These are phyloP conservation scores for Arthrobotrys sphaeroides DNA, from an alignment of 2,329 filamentous ascomycete genomes.

Conservation along the genomic window DNA sequence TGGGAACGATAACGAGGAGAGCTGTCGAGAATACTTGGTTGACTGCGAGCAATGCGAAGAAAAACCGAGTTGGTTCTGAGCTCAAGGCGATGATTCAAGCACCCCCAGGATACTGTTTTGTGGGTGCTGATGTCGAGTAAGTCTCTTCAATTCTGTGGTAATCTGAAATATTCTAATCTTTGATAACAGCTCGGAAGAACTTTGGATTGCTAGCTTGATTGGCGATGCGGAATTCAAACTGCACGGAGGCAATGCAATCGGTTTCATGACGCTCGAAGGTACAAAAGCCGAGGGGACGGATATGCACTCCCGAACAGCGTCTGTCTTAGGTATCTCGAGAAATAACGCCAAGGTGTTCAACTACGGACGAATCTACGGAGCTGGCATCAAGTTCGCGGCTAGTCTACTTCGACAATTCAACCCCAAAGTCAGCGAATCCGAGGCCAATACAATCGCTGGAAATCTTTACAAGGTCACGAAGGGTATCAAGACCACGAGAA, in stretches of 20 bases:
- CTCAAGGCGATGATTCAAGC: constrained; percentile 96
- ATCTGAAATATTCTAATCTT: not conserved
- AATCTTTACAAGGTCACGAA: constrained; percentile 90
- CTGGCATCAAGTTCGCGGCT: constrained; percentile 89
- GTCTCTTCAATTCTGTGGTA: not conserved
- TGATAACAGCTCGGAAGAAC: constrained; percentile 76
- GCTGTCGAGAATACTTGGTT: constrained; percentile 99
- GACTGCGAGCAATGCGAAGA: constrained; percentile 95
- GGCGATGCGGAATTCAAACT: constrained; percentile 94
- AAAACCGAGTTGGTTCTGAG: constrained; percentile 93
- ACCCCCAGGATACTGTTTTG: constrained; percentile 88
- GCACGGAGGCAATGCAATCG: constrained; percentile 95
- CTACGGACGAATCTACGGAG: constrained; percentile 98
- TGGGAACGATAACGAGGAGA: constrained; percentile 94
- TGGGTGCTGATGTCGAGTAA: constrained; percentile 90
- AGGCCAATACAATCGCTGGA: constrained; percentile 79
- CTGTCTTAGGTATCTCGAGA: constrained; percentile 89
- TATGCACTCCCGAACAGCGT: constrained; percentile 73
- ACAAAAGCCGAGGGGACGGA: constrained; percentile 81
- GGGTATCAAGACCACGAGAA: constrained; percentile 74
- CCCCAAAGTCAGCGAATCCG: constrained; percentile 77
- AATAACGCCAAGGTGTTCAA: constrained; percentile 99
- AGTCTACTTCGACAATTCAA: constrained; percentile 94
- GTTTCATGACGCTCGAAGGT: constrained; percentile 98
- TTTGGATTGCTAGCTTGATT: constrained; percentile 96